Conservation (phyloP, 345 rosid species). For the Diplotaxis tenuifolia region DNA sequence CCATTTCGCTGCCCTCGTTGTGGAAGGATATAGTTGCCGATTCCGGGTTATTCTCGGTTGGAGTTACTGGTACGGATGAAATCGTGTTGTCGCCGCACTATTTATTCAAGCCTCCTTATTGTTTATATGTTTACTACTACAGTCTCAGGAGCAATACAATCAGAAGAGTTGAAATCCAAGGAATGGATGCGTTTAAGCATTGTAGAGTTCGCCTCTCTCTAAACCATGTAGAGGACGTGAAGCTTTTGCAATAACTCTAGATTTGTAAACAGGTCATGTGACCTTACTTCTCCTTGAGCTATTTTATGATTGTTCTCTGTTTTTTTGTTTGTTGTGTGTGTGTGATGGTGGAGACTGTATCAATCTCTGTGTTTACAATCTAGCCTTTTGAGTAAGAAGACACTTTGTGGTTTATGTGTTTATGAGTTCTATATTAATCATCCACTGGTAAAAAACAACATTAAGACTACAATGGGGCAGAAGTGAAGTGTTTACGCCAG, state of each 20-base stretch:
- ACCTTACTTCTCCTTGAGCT: background rate
- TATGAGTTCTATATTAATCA: background rate
- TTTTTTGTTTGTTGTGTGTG: background rate
- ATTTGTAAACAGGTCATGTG: background rate
- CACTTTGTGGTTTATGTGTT: background rate
- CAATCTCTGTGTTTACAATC: background rate
- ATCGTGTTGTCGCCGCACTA: background rate
- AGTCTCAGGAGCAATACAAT: background rate
- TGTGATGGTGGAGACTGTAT: background rate
- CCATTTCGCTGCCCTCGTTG: background rate
- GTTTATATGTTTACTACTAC: background rate
- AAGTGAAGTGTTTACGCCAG: background rate
- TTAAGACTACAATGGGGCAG: background rate
- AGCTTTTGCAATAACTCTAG: no score
- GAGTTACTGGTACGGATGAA: no score
- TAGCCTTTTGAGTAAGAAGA: background rate
- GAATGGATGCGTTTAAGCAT: no score
- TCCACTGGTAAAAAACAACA: background rate
- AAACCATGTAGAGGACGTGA: no score
- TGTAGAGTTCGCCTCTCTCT: no score
- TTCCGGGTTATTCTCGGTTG: background rate
- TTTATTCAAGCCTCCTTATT: background rate
- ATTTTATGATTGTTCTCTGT: background rate
- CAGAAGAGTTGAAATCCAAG: no score
- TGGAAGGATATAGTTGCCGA: background rate